A percentile compares a stretch with the other conserved stretches of the same genome.
Evolutionary conservation across 2,329 filamentous ascomycete genomes (phyloP).

Genomic region (Ceratocystiopsis minuta): DNA sequence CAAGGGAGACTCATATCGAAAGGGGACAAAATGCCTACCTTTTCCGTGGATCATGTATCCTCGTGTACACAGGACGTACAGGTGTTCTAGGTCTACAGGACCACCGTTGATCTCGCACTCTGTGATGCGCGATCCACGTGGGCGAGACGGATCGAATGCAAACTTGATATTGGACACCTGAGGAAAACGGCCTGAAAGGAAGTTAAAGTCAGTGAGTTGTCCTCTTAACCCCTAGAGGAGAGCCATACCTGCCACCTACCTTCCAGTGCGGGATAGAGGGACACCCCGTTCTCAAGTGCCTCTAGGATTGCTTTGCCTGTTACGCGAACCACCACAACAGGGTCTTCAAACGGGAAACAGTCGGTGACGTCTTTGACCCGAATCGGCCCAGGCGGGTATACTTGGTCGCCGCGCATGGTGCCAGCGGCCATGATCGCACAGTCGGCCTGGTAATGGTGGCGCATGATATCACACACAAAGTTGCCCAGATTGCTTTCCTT

Average conservation of each 20-base stretch:
- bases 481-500: conserved; percentile 75
- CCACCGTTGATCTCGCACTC: conserved; percentile 41
- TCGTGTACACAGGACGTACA: conserved; percentile 60
- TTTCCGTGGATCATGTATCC: conserved; percentile 84
- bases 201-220: background rate
- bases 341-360: conserved; percentile 86
- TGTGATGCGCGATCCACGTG: conserved; percentile 43
- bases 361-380: conserved; percentile 67
- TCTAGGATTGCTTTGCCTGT: conserved; percentile 54
- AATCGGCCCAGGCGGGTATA: conserved; percentile 67
- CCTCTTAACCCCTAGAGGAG: background rate
- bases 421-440: conserved; percentile 72
- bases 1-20: background rate
- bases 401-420: conserved; percentile 73
- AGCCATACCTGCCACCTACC: conserved; percentile 20
- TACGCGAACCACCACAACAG: conserved; percentile 59
- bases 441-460: conserved; percentile 62
- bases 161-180: conserved; percentile 75
- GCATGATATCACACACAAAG: conserved; percentile 84
- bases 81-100: conserved; percentile 40
- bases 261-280: conserved; percentile 65
- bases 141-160: conserved; percentile 46
- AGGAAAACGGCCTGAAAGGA: conserved; percentile 43
- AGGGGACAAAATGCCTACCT: conserved; percentile 15
- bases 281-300: conserved; percentile 74